A percentile compares a stretch with the other conserved stretches of the same genome.
These are phyloP conservation scores for Crataegus laevigata DNA, from an alignment of 306 rosid genomes.

Conservation along the genomic window DNA sequence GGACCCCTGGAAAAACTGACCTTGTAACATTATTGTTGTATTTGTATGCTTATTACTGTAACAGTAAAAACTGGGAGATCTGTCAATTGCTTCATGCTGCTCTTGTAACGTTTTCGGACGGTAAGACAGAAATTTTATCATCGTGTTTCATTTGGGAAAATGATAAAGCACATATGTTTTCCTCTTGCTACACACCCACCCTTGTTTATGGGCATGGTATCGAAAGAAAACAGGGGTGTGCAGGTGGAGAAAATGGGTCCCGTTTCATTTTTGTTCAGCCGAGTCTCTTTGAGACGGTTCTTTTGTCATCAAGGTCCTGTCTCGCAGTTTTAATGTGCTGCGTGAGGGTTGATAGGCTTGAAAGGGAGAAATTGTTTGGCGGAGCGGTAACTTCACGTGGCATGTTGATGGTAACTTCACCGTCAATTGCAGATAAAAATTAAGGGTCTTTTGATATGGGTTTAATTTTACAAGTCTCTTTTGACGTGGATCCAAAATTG, in stretches of 20 bases:
- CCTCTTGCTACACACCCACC: no score
- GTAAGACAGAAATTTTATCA: not conserved
- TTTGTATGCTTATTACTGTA: not conserved
- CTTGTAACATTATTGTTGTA: conserved; percentile 19
- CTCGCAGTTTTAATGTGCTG: not conserved
- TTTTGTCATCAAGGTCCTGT: not conserved
- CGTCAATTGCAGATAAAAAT: not conserved
- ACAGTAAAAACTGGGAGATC: not conserved
- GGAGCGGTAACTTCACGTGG: not conserved
- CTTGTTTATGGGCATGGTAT: no score
- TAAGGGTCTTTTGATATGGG: no score
- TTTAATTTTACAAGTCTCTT: no score
- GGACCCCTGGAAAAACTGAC: conserved; percentile 22
- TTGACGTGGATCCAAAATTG: no score
- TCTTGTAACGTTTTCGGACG: not conserved
- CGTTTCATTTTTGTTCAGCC: not conserved
- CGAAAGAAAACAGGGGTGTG: not conserved
- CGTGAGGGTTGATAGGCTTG: not conserved
- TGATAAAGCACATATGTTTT: no score
- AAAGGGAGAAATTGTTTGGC: no score
- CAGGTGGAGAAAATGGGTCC: not conserved
- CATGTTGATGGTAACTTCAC: not conserved
- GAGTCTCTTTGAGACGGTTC: not conserved
- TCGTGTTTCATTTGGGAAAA: not conserved
- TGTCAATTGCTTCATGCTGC: not conserved